Evolutionary conservation across 2,329 filamentous ascomycete genomes (phyloP), one percentile per base, ranked within the genome.

Genomic region (Aurifilum marmelostoma): DNA sequence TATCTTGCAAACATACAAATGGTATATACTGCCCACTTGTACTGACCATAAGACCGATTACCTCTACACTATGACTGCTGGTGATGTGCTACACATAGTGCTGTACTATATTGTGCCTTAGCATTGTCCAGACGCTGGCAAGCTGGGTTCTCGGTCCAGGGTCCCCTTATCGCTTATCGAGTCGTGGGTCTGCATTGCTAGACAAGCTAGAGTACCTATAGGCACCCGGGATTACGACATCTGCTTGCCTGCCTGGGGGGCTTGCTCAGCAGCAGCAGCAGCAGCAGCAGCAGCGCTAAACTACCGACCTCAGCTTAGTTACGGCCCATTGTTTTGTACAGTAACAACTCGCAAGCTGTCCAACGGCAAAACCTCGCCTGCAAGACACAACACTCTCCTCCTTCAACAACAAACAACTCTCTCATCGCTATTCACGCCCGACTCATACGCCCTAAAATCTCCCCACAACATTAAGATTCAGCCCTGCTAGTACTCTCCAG

Each of bases 121-220:
- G 50, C 11, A 16, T 9, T 27, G 50, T 54, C 4, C 47, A 21
- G 4, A 43, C 41, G 18, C 18, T n/a, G n/a, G n/a, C n/a, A n/a
- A n/a, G n/a, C n/a, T 43, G 41, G 5, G 18, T 43, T 43, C 8
- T n/a, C n/a, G 43, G 43, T n/a, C 18, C 18, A 27, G 50, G 50
- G n/a, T 9, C n/a, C 47, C 18, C 37, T 62, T 62, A 62, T 62
- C 60, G 37, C 58, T 62, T 62, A 62, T 62, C 60, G 60, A 5
- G 21, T 18, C 21, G 21, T n/a, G 43, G 43, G 18, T 11, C 43
- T n/a, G 43, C 43, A 47, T 5, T 47, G 18, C 43, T 47, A 18
- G 18, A 18, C 43, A 21, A 47, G 18, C 43, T 21, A 62, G 39
- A 41, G 59, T 29, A 21, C 24, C n/a, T 37, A 8, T 16, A 62